phyloP scores from a whole-genome alignment of 1,284 basidiomycete genomes.

The Mixia osmundae region DNA sequence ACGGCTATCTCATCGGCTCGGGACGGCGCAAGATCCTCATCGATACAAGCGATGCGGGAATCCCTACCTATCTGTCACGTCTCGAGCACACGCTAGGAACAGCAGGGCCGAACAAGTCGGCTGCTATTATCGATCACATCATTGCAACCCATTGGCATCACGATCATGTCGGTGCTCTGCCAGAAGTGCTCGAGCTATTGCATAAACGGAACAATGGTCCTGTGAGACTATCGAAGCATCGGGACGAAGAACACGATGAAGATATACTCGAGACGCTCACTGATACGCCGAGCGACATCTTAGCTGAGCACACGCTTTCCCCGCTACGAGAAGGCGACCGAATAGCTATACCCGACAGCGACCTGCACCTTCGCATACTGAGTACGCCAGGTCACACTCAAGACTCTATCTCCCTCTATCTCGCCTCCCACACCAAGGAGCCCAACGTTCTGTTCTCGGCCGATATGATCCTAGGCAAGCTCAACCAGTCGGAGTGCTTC shows the following conservation, averaged over 20 bases:
- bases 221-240: too few species aligned
- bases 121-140: slow-evolving; percentile 41
- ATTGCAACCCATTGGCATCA: slow-evolving; percentile 74
- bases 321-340: too few species aligned
- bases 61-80: slow-evolving; percentile 18
- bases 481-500: too few species aligned
- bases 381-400: slow-evolving; percentile 77
- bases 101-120: slow-evolving; percentile 19
- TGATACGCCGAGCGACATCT: too few species aligned
- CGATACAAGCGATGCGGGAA: slow-evolving; percentile 60
- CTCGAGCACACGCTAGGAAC: slow-evolving; percentile 18
- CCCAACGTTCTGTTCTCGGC: slow-evolving; percentile 52
- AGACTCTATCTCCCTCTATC: slow-evolving; percentile 41
- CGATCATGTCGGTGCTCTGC: slow-evolving; percentile 63
- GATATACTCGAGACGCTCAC: too few species aligned
- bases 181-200: slow-evolving; percentile 43
- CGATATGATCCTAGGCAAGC: slow-evolving; percentile 75
- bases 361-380: slow-evolving; percentile 30
- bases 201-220: too few species aligned
- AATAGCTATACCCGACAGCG: slow-evolving; percentile 19
- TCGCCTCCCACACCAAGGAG: background rate
- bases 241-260: too few species aligned
- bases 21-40: slow-evolving; percentile 38
- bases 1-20: slow-evolving; percentile 61
- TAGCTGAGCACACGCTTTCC: too few species aligned